A percentile compares a stretch with the other conserved stretches of the same genome.
phyloP scores from a whole-genome alignment of 768 basidiomycete genomes.

The Tylopilus subfusipes region DNA sequence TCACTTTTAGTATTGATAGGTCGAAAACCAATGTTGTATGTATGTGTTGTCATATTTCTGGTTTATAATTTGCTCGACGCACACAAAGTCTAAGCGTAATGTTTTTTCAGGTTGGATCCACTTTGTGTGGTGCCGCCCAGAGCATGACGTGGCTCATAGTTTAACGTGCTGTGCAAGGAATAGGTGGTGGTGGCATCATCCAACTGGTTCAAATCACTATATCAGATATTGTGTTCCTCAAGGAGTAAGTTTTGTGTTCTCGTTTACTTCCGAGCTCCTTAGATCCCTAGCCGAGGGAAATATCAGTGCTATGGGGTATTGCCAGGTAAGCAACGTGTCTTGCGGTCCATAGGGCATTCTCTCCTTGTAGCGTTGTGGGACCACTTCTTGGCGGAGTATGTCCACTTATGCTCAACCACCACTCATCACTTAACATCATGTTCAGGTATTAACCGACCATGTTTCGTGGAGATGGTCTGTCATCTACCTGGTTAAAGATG shows the following conservation, averaged over 20 bases:
- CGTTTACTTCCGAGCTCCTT: background rate
- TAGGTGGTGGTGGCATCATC: constrained; percentile 40
- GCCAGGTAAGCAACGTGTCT: constrained; percentile 25
- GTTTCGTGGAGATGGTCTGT: constrained; percentile 40
- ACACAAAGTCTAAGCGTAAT: background rate
- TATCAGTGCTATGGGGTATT: constrained; percentile 43
- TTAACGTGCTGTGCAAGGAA: constrained; percentile 40
- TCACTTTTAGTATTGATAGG: constrained; percentile 18
- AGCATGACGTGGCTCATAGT: constrained; percentile 41
- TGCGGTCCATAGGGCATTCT: background rate
- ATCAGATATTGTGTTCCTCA: constrained; percentile 37
- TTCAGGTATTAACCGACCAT: constrained; percentile 34
- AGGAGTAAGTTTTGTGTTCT: constrained; percentile 25
- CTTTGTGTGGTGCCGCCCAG: constrained; percentile 43
- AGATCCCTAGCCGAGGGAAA: constrained; percentile 34
- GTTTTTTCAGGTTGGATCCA: constrained; percentile 32
- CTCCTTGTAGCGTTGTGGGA: constrained; percentile 35
- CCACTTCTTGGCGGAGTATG: constrained; percentile 41
- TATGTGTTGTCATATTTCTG: constrained; percentile 37
- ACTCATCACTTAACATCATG: background rate
- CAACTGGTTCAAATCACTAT: constrained; percentile 38
- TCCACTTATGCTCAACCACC: background rate
- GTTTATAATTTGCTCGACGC: constrained; percentile 13
- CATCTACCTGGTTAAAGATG: background rate
- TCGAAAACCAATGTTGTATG: constrained; percentile 37